Base-by-base conservation (phyloP, 2,329 filamentous ascomycete genomes). In the Neonectria ditissima region DNA sequence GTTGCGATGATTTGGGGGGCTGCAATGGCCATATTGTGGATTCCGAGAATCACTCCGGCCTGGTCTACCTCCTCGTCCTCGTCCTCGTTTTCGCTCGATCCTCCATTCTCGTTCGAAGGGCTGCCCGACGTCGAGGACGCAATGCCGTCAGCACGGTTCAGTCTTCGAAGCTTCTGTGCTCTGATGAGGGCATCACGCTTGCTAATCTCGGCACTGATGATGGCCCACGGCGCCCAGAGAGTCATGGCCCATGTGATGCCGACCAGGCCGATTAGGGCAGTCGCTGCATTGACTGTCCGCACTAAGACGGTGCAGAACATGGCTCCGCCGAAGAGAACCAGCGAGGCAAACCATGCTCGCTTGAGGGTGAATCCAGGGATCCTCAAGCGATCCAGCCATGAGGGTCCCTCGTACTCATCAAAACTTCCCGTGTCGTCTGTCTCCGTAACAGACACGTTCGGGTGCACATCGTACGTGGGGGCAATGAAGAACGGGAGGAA, bases 21-120 rank as follows among this genome's bases (percentile, higher is more conserved):
- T 1, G 94, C 93, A 70, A 98, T 92, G 16, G 94, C 91, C 80
- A 98, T 95, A 78, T 98, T 98, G 82, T 98, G 95, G 58, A 98
- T 94, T 9, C 95, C 95, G 2, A 98, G 86, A 47, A 98, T 93
- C 43, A 97, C 92, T 44, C 95, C 94, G 5, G 94, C 93, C 75
- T 96, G 91, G 73, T 94, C 92, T 2, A 87, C 83, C 41, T 87
- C 84, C 26, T 87, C 84, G n/a, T 85, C 84, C 50, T 86, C 78
- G 8, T 78, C 78, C 10, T 71, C 71, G 26, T 77, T 67, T 4
- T 68, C 59, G 30, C 75, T 60, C 10, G 69, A 66, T 11, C 44
- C 59, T 24, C 39, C 41, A n/a, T 58, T 60, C 32, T 63, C 55
- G 18, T 55, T 69, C 34, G 52, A 56, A 60, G 32, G 63, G 48